Base-by-base conservation (phyloP, 2,329 filamentous ascomycete species). In the Helminthosporium solani region DNA sequence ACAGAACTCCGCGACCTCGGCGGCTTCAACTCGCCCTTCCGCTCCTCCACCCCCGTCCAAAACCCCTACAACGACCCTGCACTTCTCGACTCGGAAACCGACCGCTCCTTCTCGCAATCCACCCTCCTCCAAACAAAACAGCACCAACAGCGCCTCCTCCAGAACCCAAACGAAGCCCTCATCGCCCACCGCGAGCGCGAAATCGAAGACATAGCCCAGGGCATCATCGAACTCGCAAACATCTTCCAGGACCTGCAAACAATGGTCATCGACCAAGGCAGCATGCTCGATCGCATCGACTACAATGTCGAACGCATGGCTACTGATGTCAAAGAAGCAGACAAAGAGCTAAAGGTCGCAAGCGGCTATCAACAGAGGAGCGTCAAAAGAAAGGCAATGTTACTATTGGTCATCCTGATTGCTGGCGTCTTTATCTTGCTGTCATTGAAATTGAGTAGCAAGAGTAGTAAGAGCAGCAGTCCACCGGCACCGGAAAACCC, bases 231-330 rank as follows among this genome's bases (percentile, higher is more conserved):
- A 67, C 77, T 99, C 7, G 89, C 92, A 3, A 94, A 96, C 68
- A 89, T 99, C 40, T 99, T 99, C 75, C 89, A 95, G 52, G 94
- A 99, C 63, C 76, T 99, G 23, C 94, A 99, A 71, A 86, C 80
- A 38, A 97, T 99, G 91, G 90, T 78, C 47, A 78, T 78, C 35
- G 76, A 78, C 50, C 76, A 78, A 53, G 76, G 76, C 21, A 77
- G 70, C 44, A 73, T 78, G 64, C 65, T 78, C 9, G 76, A 78
- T 47, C 71, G 76, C 30, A 77, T 78, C 49, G 76, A 78, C 54
- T 99, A 96, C 74, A 99, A 99, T 61, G 90, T 99, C 42, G 94
- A 99, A 73, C 82, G 86, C 50, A 96, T 97, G 88, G 83, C 85
- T n/a, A 85, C 84, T 16, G 90, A 97, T 63, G 90, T 99, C 47